A percentile compares a stretch with the other conserved stretches of the same genome.
Evolutionary conservation across 768 basidiomycete species (phyloP).

Genomic region (Mycena capillaripes): DNA sequence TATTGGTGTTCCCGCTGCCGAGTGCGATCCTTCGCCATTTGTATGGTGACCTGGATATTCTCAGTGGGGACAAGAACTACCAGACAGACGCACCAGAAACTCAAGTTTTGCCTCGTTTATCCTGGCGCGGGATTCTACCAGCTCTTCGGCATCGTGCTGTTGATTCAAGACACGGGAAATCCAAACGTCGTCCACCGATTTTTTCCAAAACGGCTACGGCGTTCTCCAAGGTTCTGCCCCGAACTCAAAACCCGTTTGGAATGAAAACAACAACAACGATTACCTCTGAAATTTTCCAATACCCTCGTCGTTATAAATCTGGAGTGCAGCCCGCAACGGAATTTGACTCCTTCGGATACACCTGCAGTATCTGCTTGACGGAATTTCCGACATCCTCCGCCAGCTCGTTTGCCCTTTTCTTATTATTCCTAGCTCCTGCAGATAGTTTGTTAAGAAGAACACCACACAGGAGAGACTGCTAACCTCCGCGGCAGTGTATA

Average conservation of each 20-base stretch:
- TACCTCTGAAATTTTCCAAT: neutral
- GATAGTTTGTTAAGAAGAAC: neutral
- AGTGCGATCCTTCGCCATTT: neutral
- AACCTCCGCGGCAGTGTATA: constrained; percentile 1
- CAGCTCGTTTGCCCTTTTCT: neutral
- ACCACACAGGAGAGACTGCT: neutral
- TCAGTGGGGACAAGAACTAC: neutral
- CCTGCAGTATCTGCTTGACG: neutral
- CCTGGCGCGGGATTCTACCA: neutral
- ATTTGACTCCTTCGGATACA: neutral
- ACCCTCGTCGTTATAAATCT: neutral
- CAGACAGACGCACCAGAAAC: neutral
- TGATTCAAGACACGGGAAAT: constrained; percentile 2
- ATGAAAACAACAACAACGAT: neutral
- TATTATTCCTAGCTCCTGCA: neutral
- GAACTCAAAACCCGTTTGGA: neutral
- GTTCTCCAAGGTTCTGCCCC: neutral
- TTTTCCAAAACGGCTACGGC: neutral
- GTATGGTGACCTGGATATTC: neutral
- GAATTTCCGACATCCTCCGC: neutral
- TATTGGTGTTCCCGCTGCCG: neutral
- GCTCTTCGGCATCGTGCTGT: neutral
- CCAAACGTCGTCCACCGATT: neutral
- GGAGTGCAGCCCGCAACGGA: neutral
- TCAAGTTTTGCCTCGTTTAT: neutral